Base-by-base conservation (phyloP, 257 asterid species). In the Leptodermis oblonga region DNA sequence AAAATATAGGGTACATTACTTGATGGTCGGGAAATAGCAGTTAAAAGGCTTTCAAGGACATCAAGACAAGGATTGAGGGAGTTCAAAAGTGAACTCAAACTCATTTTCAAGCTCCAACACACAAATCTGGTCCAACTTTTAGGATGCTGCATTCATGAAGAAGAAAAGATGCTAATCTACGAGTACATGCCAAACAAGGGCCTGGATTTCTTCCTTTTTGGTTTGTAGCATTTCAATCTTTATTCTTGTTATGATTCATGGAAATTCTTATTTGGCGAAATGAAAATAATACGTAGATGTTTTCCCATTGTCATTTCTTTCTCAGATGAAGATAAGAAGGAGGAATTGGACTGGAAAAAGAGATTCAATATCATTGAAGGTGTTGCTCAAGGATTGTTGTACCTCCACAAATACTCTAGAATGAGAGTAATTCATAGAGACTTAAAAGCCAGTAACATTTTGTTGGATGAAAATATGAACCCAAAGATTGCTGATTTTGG, bases 131-230 rank as follows among this genome's bases (percentile, higher is more conserved):
- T 89, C 43, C 79, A 73, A 69, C 74, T 89, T 37, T n/a, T 76
- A 0, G 93, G 93, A 7, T 85, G 78, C n/a, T 80, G 91, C 79
- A 55, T 82, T 70, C 86, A 72, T 54, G 83, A 77, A 71, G 85
- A 82, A n/a, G 90, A 89, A 53, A 86, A 79, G 48, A 83, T 86
- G 86, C 71, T 85, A 28, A 73, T 86, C n/a, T 88, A 85, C 31
- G 89, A 88, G 33, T 88, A 78, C 65, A 82, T 88, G 93, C 83
- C 70, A 8, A 87, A 87, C 80, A 87, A 79, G 55, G 85, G 96
- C 73, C 83, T 89, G 4, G 94, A 89, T 61, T 81, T 81, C 77
- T 82, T 77, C 71, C 85, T 86, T 42, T 42, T 70, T 53, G 59
- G 71, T 48, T 17, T 26, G 42, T 30, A 41, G 67, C 22, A 14